Base-by-base conservation (phyloP, 129 eudicot genomes). In the Helianthus tuberosus region DNA sequence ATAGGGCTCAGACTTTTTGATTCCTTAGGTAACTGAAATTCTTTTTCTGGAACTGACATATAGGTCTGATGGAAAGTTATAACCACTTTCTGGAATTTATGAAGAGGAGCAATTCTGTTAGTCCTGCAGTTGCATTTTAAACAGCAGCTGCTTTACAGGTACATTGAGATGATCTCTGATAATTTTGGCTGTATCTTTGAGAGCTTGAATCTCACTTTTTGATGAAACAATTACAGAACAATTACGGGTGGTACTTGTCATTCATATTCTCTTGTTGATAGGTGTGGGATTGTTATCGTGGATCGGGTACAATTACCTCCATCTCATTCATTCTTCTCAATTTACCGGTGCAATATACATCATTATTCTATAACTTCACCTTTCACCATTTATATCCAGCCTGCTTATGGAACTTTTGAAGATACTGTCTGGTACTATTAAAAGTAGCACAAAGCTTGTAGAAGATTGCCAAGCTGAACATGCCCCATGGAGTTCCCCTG, bases 111-210 rank as follows among this genome's bases (percentile, higher is more conserved):
- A 91, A 67, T 71, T 94, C 99, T 63, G 84, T 95, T 68, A 95
- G 99, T 86, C 99, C 99, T 75, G 85, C 90, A 39, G 82, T 95
- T 85, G 97, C 99, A 58, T 77, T 91, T 78, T 97, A 95, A 85
- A 95, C 99, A 68, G 99, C 97, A 79, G 80, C 89, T 73, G 99
- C 90, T 55, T 79, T 95, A 78, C 99, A 95, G 96, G 99, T 95
- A 74, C 63, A 54, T 60, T 78, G 20, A 9, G 58, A 29, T 16
- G 58, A 70, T 63, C 64, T 20, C 51, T 23, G 25, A 9, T 27
- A 55, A 65, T 32, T 69, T 61, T 11, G 52, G 47, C 59, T 77
- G 68, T 48, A 32, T 75, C 64, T 46, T 6, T 17, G 39, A 43
- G 41, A 63, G 47, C 82, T 66, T 69, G 83, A 51, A 73, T 79